Base-by-base conservation (phyloP, 352 stramenopile species). In the Globisporangium cederbergense region DNA sequence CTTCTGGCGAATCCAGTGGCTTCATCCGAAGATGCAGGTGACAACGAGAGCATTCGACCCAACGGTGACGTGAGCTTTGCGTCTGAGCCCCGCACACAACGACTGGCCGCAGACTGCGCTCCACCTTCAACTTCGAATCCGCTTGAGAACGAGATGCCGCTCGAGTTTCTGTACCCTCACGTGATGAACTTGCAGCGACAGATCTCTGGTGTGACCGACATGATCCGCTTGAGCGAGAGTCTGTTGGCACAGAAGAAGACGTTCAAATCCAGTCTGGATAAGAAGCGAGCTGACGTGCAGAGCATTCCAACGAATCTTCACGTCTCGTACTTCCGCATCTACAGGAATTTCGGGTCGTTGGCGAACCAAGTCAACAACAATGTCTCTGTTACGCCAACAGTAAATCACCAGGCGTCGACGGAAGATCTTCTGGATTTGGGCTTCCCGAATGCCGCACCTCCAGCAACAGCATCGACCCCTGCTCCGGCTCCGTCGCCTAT, bases 211-310 rank as follows among this genome's bases (percentile, higher is more conserved):
- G 81, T 91, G 30, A 83, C 64, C 4, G 73, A 86, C 54, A 91
- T 90, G 75, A 85, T 91, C 66, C 79, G 81, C 28, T 28, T 90
- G 10, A 86, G 73, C 6, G 78, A 89, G 53, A 72, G 80, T 59
- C 69, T 91, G 55, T 66, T 93, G 18, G 72, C 80, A 13, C 80
- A 91, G 16, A 80, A 88, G 47, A 85, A 85, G 42, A 93, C 86
- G 16, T 96, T 96, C 69, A 96, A 96, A 55, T 91, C 85, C 11
- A 93, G 83, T 60, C 64, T 86, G 47, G 73, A 91, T 69, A 96
- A 93, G 67, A 90, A 93, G 50, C 81, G 83, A 32, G 78, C 81
- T 0, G 85, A 93, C 51, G 89, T 92, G 34, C 83, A 92, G 55
- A 86, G 72, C 11, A 90, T 96, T 38, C 78, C 86, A 8, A 96